phyloP scores from a whole-genome alignment of 495 filamentous ascomycete genomes.

The Penicillium tannophilum region DNA sequence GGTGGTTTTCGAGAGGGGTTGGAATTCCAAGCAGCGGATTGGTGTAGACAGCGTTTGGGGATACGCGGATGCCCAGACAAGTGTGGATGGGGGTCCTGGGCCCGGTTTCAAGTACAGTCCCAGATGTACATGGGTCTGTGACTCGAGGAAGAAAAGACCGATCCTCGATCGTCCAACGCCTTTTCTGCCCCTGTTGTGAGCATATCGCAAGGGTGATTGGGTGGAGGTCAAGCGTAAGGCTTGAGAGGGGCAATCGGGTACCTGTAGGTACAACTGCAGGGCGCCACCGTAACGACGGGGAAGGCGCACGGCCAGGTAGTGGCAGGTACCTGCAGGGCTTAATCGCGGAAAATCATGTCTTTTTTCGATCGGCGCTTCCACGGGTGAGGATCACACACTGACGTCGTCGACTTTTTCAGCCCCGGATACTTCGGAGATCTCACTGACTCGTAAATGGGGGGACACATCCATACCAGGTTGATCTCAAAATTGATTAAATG shows the following conservation, averaged over 20 bases:
- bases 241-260: constrained; percentile 22
- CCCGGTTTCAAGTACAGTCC: not conserved
- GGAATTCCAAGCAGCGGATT: constrained; percentile 2
- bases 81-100: not conserved
- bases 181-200: not conserved
- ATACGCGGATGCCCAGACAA: constrained; percentile 15
- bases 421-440: not conserved
- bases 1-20: not conserved
- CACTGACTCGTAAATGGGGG: not conserved
- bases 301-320: constrained; percentile 23
- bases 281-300: constrained; percentile 17
- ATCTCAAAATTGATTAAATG: too few species aligned
- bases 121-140: not conserved
- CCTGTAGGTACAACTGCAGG: constrained; percentile 33
- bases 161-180: not conserved
- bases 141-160: not conserved
- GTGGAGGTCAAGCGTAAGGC: constrained; percentile 1
- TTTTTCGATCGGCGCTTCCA: constrained; percentile 17
- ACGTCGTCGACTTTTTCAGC: constrained; percentile 23
- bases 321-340: constrained; percentile 36
- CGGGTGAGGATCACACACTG: constrained; percentile 9
- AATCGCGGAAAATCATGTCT: constrained; percentile 20
- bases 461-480: not conserved
- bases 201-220: not conserved
- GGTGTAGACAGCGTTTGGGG: constrained; percentile 6